These are phyloP conservation scores for Apophysomyces variabilis DNA, from an alignment of 371 early-diverging fungal genomes.

Conservation along the genomic window DNA sequence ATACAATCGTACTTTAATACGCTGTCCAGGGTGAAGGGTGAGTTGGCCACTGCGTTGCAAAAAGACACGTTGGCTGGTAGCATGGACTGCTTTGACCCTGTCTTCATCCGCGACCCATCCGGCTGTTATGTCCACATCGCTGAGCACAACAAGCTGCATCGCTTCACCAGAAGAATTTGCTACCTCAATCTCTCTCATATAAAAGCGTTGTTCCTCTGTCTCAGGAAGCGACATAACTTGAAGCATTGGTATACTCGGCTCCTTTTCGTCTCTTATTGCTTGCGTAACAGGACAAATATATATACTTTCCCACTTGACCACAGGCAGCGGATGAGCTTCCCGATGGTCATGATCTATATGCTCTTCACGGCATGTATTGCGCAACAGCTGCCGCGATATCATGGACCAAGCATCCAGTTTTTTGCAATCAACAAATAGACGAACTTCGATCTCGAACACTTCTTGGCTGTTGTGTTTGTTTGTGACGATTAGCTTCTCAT, in stretches of 20 bases:
- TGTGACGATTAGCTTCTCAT: constrained; percentile 63
- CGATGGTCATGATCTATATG: constrained; percentile 35
- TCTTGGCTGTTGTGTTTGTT: constrained; percentile 78
- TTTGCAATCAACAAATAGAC: constrained; percentile 68
- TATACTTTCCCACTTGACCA: constrained; percentile 59
- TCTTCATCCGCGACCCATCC: constrained; percentile 44
- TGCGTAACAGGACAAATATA: constrained; percentile 47
- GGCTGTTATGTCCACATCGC: constrained; percentile 54
- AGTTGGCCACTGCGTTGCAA: constrained; percentile 40
- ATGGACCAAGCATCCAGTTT: constrained; percentile 39
- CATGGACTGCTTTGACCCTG: constrained; percentile 23
- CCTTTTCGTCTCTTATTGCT: constrained; percentile 2
- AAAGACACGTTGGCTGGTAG: constrained; percentile 18
- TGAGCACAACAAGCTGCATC: constrained; percentile 62
- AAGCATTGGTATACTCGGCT: constrained; percentile 14
- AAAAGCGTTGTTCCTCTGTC: constrained; percentile 36
- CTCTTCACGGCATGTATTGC: constrained; percentile 21
- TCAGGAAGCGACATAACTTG: constrained; percentile 39
- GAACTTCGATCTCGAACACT: constrained; percentile 65
- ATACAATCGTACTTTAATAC: constrained; percentile 58
- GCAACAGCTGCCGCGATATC: constrained; percentile 27
- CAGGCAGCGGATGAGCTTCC: constrained; percentile 50
- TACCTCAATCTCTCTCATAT: constrained; percentile 56
- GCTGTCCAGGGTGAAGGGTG: constrained; percentile 59
- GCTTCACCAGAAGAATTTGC: constrained; percentile 51